Conservation (phyloP, 441 rosid genomes). For the Breynia disticha region DNA sequence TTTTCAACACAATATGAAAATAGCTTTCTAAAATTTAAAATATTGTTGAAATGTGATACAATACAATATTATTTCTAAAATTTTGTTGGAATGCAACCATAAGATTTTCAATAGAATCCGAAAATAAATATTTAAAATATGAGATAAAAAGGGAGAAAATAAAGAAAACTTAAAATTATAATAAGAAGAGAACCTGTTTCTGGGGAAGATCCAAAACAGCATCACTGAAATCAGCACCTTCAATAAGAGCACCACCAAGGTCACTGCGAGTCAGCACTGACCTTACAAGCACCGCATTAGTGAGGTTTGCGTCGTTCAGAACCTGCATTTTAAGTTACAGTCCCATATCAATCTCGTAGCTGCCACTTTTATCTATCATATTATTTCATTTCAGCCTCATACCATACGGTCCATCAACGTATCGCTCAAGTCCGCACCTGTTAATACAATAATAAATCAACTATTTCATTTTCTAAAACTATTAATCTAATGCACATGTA, state of each 20-base stretch:
- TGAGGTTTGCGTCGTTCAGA: slow-evolving; percentile 79
- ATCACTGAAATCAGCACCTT: slow-evolving; percentile 95
- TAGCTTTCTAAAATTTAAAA: too few species aligned
- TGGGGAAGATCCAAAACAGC: slow-evolving; percentile 84
- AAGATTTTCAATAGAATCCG: too few species aligned
- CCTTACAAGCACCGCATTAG: slow-evolving; percentile 72
- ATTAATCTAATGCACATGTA: too few species aligned
- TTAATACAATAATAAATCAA: not conserved
- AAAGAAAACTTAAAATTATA: too few species aligned
- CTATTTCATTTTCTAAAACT: too few species aligned
- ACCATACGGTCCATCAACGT: slow-evolving; percentile 99
- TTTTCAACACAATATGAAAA: too few species aligned
- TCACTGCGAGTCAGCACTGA: slow-evolving; percentile 85
- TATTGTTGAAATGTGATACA: too few species aligned
- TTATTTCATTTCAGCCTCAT: slow-evolving; percentile 5
- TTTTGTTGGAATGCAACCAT: too few species aligned
- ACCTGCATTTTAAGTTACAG: slow-evolving; percentile 28
- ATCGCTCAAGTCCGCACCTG: slow-evolving; percentile 95
- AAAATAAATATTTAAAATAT: too few species aligned
- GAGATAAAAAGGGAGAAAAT: too few species aligned
- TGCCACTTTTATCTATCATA: too few species aligned
- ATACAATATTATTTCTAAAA: too few species aligned
- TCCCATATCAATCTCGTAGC: not conserved
- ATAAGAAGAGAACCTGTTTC: slow-evolving; percentile 45
- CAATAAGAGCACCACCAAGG: slow-evolving; percentile 81